Conservation (phyloP, 31 red algal species). For the Porphyra umbilicalis region DNA sequence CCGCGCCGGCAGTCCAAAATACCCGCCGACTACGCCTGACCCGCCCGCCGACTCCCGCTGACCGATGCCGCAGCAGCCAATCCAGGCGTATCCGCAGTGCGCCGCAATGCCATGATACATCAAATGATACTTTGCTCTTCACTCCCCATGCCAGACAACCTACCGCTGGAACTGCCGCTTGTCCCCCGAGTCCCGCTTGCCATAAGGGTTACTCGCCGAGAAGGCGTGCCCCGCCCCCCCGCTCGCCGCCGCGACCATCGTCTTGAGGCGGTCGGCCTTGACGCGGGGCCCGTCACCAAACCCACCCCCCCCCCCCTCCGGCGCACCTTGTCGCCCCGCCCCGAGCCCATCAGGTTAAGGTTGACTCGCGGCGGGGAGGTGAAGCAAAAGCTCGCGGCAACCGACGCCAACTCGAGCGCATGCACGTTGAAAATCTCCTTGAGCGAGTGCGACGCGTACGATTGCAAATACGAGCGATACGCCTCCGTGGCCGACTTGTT, state of each 20-base stretch:
- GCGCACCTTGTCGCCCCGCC: slow-evolving; percentile 36
- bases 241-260: not conserved
- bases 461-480: slow-evolving; percentile 88
- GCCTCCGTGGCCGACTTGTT: slow-evolving; percentile 90
- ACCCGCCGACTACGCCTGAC: no score
- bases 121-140: not conserved
- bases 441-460: slow-evolving; percentile 96
- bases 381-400: slow-evolving; percentile 97
- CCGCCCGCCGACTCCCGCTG: no score
- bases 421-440: slow-evolving; percentile 99
- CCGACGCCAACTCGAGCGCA: slow-evolving; percentile 80
- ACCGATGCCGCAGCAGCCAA: no score
- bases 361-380: slow-evolving; percentile 77
- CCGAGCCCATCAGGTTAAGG: slow-evolving; percentile 67
- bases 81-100: no score
- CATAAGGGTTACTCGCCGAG: slow-evolving; percentile 87
- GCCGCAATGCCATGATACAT: no score
- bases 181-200: slow-evolving; percentile 58
- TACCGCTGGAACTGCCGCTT: slow-evolving; percentile 62
- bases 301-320: slow-evolving; percentile 73
- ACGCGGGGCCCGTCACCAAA: slow-evolving; percentile 52
- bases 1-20: no score
- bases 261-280: slow-evolving; percentile 50
- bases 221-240: slow-evolving; percentile 56
- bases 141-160: not conserved